Percentiles rank a stretch among this genome's conserved stretches.
Conservation (phyloP, 257 asterid species). For the Echites panduratus region DNA sequence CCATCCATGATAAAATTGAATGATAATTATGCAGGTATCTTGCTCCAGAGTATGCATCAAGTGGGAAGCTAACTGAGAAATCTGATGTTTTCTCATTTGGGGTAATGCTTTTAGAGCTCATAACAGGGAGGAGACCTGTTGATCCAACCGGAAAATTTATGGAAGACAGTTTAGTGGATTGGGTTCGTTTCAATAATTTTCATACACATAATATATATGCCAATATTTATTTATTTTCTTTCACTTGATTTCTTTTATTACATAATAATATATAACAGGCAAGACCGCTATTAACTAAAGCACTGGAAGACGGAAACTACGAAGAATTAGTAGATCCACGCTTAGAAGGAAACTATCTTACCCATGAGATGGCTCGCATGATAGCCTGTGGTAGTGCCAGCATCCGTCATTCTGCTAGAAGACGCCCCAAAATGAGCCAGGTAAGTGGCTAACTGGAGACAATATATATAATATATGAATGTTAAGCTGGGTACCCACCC, state of each 20-base stretch:
- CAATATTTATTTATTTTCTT: too few relatives aligned
- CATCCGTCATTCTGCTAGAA: slow-evolving; percentile 80
- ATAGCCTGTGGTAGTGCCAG: slow-evolving; percentile 68
- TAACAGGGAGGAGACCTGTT: slow-evolving; percentile 77
- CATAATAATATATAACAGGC: slow-evolving; percentile 34
- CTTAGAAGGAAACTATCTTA: slow-evolving; percentile 40
- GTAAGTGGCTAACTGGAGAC: slow-evolving; percentile 29
- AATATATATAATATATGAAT: too few relatives aligned
- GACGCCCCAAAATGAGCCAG: slow-evolving; percentile 96
- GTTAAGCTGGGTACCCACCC: too few relatives aligned
- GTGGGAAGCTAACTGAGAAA: slow-evolving; percentile 77
- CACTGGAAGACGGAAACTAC: slow-evolving; percentile 57
- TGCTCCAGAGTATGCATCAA: slow-evolving; percentile 95
- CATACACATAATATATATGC: too few relatives aligned
- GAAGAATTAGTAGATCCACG: slow-evolving; percentile 59
- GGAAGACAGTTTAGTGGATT: slow-evolving; percentile 92
- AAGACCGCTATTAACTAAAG: slow-evolving; percentile 57
- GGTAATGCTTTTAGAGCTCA: slow-evolving; percentile 82
- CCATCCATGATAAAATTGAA: too few relatives aligned
- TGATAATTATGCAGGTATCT: slow-evolving; percentile 55
- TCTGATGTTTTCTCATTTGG: slow-evolving; percentile 94
- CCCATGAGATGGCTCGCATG: slow-evolving; percentile 56
- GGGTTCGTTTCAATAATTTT: too few relatives aligned
- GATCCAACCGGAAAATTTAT: slow-evolving; percentile 49
- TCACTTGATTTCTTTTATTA: not conserved